Percentiles rank a stretch among this genome's conserved stretches.
These are phyloP conservation scores for Epichloe uncinata DNA, from an alignment of 2,329 filamentous ascomycete species.

Conservation along the genomic window DNA sequence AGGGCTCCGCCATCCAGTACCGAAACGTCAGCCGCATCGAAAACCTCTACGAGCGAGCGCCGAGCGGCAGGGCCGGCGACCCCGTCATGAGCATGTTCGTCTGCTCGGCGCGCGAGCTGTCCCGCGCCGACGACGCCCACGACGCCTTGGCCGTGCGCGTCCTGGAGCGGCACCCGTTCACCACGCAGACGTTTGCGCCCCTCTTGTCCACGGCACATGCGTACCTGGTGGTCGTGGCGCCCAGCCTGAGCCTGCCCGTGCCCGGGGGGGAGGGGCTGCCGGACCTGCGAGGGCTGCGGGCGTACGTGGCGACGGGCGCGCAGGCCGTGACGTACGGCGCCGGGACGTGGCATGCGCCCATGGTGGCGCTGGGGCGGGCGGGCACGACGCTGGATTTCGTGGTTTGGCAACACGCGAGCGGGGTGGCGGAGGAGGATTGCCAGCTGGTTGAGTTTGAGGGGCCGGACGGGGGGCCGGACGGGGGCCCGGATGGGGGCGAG, in stretches of 20 bases:
- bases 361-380: conserved; percentile 63
- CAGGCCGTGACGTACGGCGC: conserved; percentile 87
- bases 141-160: conserved; percentile 47
- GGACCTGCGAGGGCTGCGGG: conserved; percentile 54
- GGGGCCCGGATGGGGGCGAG: conserved; percentile 19
- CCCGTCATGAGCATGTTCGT: conserved; percentile 82
- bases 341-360: conserved; percentile 92
- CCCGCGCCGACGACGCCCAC: conserved; percentile 4
- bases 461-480: conserved; percentile 16
- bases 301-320: conserved; percentile 63
- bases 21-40: conserved; percentile 60
- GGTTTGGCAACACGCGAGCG: conserved; percentile 81
- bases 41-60: conserved; percentile 56
- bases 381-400: conserved; percentile 64
- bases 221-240: conserved; percentile 84
- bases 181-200: conserved; percentile 85
- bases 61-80: conserved; percentile 33
- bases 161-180: conserved; percentile 86
- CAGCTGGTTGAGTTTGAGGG: conserved; percentile 51
- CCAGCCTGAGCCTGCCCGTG: conserved; percentile 41
- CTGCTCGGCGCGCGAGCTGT: conserved; percentile 37
- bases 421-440: conserved; percentile 70
- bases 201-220: conserved; percentile 38
- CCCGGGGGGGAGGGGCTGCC: conserved; percentile 48
- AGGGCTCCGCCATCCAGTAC: conserved; percentile 81